Evolutionary conservation across 2,329 filamentous ascomycete genomes (phyloP).

Genomic region (Cladophialophora carrionii): DNA sequence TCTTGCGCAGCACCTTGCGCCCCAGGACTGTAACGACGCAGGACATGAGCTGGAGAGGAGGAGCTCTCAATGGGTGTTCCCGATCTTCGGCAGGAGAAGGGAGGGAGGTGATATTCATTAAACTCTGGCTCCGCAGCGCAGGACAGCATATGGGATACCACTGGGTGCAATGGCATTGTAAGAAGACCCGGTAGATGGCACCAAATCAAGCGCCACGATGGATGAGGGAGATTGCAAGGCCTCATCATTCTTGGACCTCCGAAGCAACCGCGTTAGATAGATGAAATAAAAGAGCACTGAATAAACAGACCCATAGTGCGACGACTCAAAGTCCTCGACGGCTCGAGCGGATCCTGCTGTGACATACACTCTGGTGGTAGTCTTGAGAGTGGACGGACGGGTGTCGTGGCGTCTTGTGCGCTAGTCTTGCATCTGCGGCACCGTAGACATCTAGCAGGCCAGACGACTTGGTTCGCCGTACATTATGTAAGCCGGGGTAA

Average conservation of each 20-base stretch:
- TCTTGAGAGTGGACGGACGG: neutral
- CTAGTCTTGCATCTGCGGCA: neutral
- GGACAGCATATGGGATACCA: neutral
- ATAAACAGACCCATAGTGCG: neutral
- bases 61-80: constrained; percentile 15
- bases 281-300: constrained; percentile 3
- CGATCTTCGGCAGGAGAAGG: constrained; percentile 14
- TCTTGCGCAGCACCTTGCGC: neutral
- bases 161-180: constrained; percentile 1
- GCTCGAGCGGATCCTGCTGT: neutral
- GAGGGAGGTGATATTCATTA: constrained; percentile 1
- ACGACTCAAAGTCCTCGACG: neutral
- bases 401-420: neutral
- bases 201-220: neutral
- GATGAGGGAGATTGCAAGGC: neutral
- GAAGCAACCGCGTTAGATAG: constrained; percentile 1
- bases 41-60: constrained; percentile 13
- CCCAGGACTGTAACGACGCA: neutral
- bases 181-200: constrained; percentile 7
- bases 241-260: neutral
- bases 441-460: neutral
- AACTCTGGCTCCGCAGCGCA: neutral
- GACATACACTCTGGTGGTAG: neutral
- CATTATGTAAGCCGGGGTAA: neutral
- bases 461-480: neutral